These are phyloP conservation scores for Schizophyllum commune DNA, from an alignment of 1,284 basidiomycete genomes.

Conservation along the genomic window DNA sequence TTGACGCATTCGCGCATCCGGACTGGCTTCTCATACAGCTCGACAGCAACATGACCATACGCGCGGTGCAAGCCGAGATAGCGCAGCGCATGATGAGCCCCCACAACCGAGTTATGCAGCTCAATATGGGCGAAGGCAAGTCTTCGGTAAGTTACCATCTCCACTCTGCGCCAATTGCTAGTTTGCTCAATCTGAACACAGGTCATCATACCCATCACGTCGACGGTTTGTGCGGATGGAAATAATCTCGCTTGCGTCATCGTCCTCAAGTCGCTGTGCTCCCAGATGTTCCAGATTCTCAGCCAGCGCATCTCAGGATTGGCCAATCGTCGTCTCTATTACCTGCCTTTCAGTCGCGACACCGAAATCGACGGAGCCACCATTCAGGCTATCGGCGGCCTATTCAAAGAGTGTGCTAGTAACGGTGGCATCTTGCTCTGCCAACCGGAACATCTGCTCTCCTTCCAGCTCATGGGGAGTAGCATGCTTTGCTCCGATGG, in stretches of 20 bases:
- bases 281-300: conserved; percentile 43
- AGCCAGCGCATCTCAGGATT: conserved; percentile 35
- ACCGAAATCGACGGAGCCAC: conserved; percentile 16
- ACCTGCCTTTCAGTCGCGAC: conserved; percentile 40
- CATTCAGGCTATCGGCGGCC: conserved; percentile 16
- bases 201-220: conserved; percentile 39
- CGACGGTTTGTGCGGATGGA: conserved; percentile 32
- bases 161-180: background rate
- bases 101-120: conserved; percentile 34
- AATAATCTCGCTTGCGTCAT: conserved; percentile 36
- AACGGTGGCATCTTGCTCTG: conserved; percentile 34
- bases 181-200: background rate
- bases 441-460: conserved; percentile 49
- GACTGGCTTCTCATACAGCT: conserved; percentile 47
- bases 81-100: conserved; percentile 38
- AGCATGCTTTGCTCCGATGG: conserved; percentile 18
- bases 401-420: conserved; percentile 31
- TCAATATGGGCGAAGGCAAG: conserved; percentile 58
- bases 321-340: conserved; percentile 37
- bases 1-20: conserved; percentile 14
- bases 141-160: conserved; percentile 26
- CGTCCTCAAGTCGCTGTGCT: conserved; percentile 34
- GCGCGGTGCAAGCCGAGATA: conserved; percentile 32
- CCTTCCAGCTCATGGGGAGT: conserved; percentile 37
- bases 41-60: conserved; percentile 33